Evolutionary conservation across 192 early-diverging fungal genomes (phyloP).

Genomic region (Powellomyces hirtus): DNA sequence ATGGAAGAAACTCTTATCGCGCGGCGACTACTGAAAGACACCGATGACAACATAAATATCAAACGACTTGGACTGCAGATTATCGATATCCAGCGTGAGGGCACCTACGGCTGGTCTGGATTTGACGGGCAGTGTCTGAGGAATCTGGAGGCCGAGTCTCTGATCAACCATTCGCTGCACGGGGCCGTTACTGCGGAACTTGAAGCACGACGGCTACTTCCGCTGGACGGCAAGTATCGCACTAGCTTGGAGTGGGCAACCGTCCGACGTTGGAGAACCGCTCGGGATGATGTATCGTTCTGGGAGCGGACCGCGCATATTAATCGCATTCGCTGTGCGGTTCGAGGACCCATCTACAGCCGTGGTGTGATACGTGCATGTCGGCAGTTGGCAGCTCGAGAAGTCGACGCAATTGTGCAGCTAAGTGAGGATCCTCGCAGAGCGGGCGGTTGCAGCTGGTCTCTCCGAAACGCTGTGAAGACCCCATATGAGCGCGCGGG

Average conservation of each 20-base stretch:
- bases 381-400: slow-evolving; percentile 6
- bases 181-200: neutral
- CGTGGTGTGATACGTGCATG: neutral
- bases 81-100: neutral
- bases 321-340: slow-evolving; percentile 9
- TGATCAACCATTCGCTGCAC: neutral
- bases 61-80: neutral
- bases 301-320: neutral
- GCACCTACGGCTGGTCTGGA: neutral
- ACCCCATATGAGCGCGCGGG: slow-evolving; percentile 27
- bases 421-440: neutral
- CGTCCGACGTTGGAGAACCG: slow-evolving; percentile 4
- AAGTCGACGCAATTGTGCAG: slow-evolving; percentile 1
- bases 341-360: neutral
- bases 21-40: neutral
- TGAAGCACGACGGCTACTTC: neutral
- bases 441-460: neutral
- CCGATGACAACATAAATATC: neutral
- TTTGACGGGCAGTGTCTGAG: neutral
- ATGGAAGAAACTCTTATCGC: neutral
- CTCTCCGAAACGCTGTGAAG: neutral
- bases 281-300: neutral
- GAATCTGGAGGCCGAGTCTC: neutral
- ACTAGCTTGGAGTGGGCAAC: neutral
- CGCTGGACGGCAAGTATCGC: neutral